Evolutionary conservation across 768 basidiomycete genomes (phyloP), one percentile per base, ranked within the genome.

Genomic region (Lenzites betulinus): DNA sequence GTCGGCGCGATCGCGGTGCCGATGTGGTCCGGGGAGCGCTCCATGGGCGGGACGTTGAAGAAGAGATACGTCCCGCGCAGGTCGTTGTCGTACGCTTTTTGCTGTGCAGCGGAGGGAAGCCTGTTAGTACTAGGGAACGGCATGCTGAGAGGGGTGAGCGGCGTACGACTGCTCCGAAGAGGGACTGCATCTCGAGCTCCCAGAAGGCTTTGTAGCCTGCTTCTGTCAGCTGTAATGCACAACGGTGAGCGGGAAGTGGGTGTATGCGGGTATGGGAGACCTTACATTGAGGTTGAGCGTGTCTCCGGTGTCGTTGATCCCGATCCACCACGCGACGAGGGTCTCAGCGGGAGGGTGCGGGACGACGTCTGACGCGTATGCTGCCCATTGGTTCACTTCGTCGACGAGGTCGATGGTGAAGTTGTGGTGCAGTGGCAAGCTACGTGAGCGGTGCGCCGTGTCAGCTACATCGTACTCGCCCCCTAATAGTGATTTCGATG

Each of bases 271-370:
- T 18, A 28, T 16, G 11, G 13, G 43, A 12, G 39, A n/a, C 25
- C 70, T 7, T 23, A 73, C 73, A 28, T 46, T 49, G 48, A 81
- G 82, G 28, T 66, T 68, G 25, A 79, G 54, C 1, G 78, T 78
- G 66, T 85, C 83, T 11, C 82, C 80, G 9, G 82, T 83, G 64
- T 84, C 83, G 70, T 83, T 85, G 54, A 83, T 83, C 9, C 83
- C 83, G 57, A 83, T 83, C 81, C 81, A 85, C 83, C 83, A 85
- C 4, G 76, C 73, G 4, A 80, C 78, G 30, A 84, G 67, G 2
- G 82, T 83, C 56, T 79, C 68, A 13, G 64, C 71, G 1, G 66
- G 53, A 3, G 78, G 78, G 62, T 80, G 80, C 2, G 82, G 79
- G 8, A 83, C 68, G 22, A 81, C 71, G 28, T 74, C 67, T 7